A percentile compares a stretch with the other conserved stretches of the same genome.
Conservation (phyloP, 2,329 filamentous ascomycete species). For the Apiospora saccharicola region DNA sequence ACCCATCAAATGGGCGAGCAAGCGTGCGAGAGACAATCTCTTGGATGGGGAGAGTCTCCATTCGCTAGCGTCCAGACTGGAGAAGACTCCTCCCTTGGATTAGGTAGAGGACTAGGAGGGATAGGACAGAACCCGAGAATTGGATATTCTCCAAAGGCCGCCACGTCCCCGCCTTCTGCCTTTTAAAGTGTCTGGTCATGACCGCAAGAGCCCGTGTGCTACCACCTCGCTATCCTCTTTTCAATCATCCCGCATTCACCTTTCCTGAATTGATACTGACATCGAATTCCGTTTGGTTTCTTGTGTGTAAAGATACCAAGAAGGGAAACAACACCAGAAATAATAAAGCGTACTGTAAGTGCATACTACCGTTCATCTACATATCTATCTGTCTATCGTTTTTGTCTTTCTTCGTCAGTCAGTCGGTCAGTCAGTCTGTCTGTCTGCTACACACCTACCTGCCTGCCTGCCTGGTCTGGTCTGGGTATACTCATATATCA, state of each 20-base stretch:
- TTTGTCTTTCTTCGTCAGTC: not conserved
- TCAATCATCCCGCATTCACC: conserved; percentile 57
- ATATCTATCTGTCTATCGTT: not conserved
- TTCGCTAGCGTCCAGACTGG: conserved; percentile 21
- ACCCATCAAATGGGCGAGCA: conserved; percentile 5
- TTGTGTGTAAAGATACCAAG: conserved; percentile 9
- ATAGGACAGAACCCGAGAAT: conserved; percentile 20
- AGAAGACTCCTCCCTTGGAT: conserved; percentile 21
- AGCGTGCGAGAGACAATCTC: conserved; percentile 17
- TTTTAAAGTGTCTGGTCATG: conserved; percentile 51
- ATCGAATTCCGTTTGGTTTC: conserved; percentile 14
- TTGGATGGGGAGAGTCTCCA: conserved; percentile 21
- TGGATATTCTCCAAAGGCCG: conserved; percentile 29
- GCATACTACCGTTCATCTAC: not conserved
- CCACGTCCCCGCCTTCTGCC: conserved; percentile 39
- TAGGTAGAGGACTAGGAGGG: conserved; percentile 9
- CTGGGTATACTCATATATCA: not conserved
- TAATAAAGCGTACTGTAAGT: conserved; percentile 14
- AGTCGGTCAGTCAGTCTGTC: not conserved
- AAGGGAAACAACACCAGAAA: conserved; percentile 18
- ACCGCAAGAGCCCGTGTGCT: conserved; percentile 53
- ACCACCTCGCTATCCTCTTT: conserved; percentile 60
- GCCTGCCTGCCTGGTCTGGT: not conserved
- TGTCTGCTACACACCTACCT: not conserved
- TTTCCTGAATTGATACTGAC: conserved; percentile 53